phyloP scores from a whole-genome alignment of 108 stramenopile species.

The Skeletonema tropicum region DNA sequence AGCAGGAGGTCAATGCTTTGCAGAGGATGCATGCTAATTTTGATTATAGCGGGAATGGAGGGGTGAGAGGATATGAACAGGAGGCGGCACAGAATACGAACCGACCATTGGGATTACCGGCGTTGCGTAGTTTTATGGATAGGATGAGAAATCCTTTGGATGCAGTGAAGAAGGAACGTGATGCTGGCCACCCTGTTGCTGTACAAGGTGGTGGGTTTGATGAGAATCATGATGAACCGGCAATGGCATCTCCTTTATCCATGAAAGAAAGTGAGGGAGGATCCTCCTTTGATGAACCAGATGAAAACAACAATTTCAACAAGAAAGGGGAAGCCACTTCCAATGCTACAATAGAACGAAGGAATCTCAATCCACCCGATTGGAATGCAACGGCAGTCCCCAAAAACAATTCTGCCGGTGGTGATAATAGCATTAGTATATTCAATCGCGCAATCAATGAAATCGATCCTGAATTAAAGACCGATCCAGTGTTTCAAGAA shows the following conservation, averaged over 20 bases:
- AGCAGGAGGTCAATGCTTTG: slow-evolving; percentile 80
- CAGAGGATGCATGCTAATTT: slow-evolving; percentile 64
- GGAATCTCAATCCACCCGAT: slow-evolving; percentile 5
- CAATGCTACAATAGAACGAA: slow-evolving; percentile 17
- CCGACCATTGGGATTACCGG: slow-evolving; percentile 62
- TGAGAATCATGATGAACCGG: background rate
- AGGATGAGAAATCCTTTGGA: slow-evolving; percentile 67
- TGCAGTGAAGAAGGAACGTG: slow-evolving; percentile 38
- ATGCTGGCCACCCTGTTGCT: background rate
- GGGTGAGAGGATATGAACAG: slow-evolving; percentile 23
- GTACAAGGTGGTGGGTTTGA: background rate
- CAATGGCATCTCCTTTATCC: slow-evolving; percentile 23
- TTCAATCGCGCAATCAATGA: slow-evolving; percentile 57
- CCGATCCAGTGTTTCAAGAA: slow-evolving; percentile 65
- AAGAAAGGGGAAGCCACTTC: slow-evolving; percentile 1
- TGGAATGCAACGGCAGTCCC: slow-evolving; percentile 8
- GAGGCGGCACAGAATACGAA: slow-evolving; percentile 18
- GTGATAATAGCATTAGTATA: slow-evolving; percentile 27
- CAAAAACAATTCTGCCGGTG: background rate
- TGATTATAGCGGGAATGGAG: slow-evolving; percentile 26
- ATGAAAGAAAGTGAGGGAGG: slow-evolving; percentile 3
- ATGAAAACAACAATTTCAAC: slow-evolving; percentile 3
- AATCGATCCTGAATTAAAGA: slow-evolving; percentile 61
- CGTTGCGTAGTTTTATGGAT: slow-evolving; percentile 74
- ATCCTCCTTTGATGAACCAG: slow-evolving; percentile 2